Evolutionary conservation across 257 asterid species (phyloP).

Genomic region (Orobanche coerulescens): DNA sequence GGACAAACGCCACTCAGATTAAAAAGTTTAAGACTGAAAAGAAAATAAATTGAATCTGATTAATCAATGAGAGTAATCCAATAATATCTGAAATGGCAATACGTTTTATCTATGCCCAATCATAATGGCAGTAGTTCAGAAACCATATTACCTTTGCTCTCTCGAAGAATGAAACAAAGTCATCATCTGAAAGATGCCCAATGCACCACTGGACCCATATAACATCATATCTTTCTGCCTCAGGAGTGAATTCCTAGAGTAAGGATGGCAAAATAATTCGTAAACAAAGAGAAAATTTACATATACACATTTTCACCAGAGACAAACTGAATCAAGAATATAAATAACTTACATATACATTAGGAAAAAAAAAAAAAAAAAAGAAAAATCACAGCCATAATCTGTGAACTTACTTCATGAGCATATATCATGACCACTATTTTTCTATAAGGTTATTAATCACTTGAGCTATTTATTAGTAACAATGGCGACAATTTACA

Average conservation of each 20-base stretch:
- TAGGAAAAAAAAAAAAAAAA: neutral
- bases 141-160: constrained; percentile 62
- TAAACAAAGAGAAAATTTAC: constrained; percentile 1
- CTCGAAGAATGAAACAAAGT: constrained; percentile 68
- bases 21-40: too few species aligned
- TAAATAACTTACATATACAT: neutral
- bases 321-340: too few species aligned
- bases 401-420: neutral
- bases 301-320: neutral
- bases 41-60: too few species aligned
- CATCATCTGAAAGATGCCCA: constrained; percentile 96
- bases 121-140: too few species aligned
- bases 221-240: constrained; percentile 68
- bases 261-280: constrained; percentile 8
- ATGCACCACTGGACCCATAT: constrained; percentile 99
- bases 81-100: too few species aligned
- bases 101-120: too few species aligned
- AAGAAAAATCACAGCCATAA: neutral
- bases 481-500: neutral
- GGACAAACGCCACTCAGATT: too few species aligned
- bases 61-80: too few species aligned
- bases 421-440: neutral
- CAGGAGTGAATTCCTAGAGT: constrained; percentile 81
- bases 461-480: too few species aligned
- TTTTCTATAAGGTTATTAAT: neutral